Percentiles rank a stretch among this genome's conserved stretches.
Conservation (phyloP, 2,329 filamentous ascomycete genomes). For the Pestalotiopsis sp. region DNA sequence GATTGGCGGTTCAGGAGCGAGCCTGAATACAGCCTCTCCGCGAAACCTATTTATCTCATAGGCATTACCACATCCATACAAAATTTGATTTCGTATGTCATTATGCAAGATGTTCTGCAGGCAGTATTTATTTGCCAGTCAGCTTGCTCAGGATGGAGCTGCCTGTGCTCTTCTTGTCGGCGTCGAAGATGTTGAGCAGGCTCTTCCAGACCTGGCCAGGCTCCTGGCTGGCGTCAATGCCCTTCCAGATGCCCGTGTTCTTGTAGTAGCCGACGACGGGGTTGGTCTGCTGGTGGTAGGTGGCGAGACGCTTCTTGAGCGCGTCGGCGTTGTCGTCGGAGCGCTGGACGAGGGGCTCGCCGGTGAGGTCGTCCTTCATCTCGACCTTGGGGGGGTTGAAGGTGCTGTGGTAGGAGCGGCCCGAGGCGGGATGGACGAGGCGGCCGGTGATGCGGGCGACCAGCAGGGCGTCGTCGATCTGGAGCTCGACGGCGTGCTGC, state of each 20-base stretch:
- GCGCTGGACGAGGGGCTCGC: conserved; percentile 94
- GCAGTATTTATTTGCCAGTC: conserved; percentile 29
- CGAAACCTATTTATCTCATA: background rate
- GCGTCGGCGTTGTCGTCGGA: conserved; percentile 97
- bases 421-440: conserved; percentile 92
- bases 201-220: conserved; percentile 95
- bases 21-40: background rate
- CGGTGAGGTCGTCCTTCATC: conserved; percentile 97
- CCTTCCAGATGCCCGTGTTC: conserved; percentile 95
- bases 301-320: conserved; percentile 89
- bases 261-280: conserved; percentile 97
- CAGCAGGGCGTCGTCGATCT: conserved; percentile 93
- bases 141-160: conserved; percentile 45
- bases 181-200: conserved; percentile 81
- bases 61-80: conserved; percentile 1
- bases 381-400: conserved; percentile 95
- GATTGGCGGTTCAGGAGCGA: background rate
- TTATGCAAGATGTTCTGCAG: background rate
- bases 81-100: background rate
- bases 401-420: conserved; percentile 95
- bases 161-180: conserved; percentile 54
- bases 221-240: conserved; percentile 93
- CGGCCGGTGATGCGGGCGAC: conserved; percentile 96
- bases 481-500: conserved; percentile 92
- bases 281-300: conserved; percentile 91